Evolutionary conservation across 2,329 filamentous ascomycete genomes (phyloP).

Genomic region (Fusarium duplospermum): DNA sequence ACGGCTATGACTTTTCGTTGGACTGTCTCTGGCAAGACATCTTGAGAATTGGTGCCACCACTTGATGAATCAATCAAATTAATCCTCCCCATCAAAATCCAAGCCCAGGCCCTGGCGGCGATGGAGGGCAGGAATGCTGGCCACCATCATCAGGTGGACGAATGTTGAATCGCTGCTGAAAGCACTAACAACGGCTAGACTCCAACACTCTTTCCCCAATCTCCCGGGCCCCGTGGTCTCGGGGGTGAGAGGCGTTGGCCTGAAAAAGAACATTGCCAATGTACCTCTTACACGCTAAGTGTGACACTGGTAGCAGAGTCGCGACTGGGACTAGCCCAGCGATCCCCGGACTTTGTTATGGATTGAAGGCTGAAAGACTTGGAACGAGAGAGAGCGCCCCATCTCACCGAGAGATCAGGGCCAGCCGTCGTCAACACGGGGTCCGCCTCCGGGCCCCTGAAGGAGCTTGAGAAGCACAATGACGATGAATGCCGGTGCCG

Average conservation of each 20-base stretch:
- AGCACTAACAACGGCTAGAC: slow-evolving; percentile 22
- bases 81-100: neutral
- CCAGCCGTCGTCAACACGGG: slow-evolving; percentile 43
- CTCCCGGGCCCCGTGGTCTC: slow-evolving; percentile 36
- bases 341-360: slow-evolving; percentile 36
- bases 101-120: neutral
- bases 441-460: slow-evolving; percentile 17
- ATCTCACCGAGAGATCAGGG: slow-evolving; percentile 25
- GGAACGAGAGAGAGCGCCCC: slow-evolving; percentile 14
- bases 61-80: slow-evolving; percentile 19
- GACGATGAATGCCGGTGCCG: slow-evolving; percentile 30
- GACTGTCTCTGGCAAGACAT: neutral
- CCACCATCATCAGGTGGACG: slow-evolving; percentile 28
- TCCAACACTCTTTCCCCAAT: slow-evolving; percentile 40
- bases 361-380: slow-evolving; percentile 24
- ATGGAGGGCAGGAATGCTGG: slow-evolving; percentile 31
- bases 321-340: slow-evolving; percentile 30
- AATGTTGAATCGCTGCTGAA: slow-evolving; percentile 28
- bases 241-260: slow-evolving; percentile 26
- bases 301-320: slow-evolving; percentile 26
- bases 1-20: slow-evolving; percentile 23
- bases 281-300: slow-evolving; percentile 19
- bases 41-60: slow-evolving; percentile 24
- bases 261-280: slow-evolving; percentile 14
- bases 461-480: slow-evolving; percentile 31